Conservation (phyloP, 1,284 basidiomycete genomes). For the Melampsora americana region DNA sequence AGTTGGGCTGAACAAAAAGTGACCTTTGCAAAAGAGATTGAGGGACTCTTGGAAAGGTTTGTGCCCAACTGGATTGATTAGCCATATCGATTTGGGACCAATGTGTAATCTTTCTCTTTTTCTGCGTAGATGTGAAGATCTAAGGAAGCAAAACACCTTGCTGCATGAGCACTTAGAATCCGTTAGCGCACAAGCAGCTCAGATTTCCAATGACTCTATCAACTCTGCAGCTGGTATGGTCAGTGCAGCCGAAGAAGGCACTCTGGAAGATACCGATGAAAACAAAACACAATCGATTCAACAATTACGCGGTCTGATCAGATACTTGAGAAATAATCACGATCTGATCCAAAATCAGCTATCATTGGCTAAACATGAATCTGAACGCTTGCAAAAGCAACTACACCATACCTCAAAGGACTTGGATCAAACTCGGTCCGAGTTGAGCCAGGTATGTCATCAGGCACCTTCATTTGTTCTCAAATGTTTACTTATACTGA, state of each 20-base stretch:
- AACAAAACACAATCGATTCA: slow-evolving; percentile 58
- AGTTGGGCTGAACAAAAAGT: slow-evolving; percentile 78
- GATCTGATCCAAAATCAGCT: slow-evolving; percentile 83
- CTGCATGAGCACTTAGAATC: slow-evolving; percentile 80
- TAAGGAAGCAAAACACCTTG: slow-evolving; percentile 71
- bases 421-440: slow-evolving; percentile 65
- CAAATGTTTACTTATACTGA: slow-evolving; percentile 47
- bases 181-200: slow-evolving; percentile 74
- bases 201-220: slow-evolving; percentile 60
- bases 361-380: slow-evolving; percentile 80
- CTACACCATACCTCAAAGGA: slow-evolving; percentile 69
- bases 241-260: slow-evolving; percentile 58
- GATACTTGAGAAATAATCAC: slow-evolving; percentile 80
- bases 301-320: slow-evolving; percentile 74
- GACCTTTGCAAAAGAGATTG: slow-evolving; percentile 70
- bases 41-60: slow-evolving; percentile 68
- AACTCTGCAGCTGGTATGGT: slow-evolving; percentile 10
- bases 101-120: background rate
- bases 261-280: slow-evolving; percentile 60
- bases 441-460: slow-evolving; percentile 49
- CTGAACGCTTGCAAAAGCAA: slow-evolving; percentile 68
- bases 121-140: slow-evolving; percentile 65
- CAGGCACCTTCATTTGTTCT: background rate
- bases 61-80: slow-evolving; percentile 43
- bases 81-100: background rate